Percentiles rank a stretch among this genome's conserved stretches.
Conservation (phyloP, 2,329 filamentous ascomycete species). For the Aspergillus ochraceus region DNA sequence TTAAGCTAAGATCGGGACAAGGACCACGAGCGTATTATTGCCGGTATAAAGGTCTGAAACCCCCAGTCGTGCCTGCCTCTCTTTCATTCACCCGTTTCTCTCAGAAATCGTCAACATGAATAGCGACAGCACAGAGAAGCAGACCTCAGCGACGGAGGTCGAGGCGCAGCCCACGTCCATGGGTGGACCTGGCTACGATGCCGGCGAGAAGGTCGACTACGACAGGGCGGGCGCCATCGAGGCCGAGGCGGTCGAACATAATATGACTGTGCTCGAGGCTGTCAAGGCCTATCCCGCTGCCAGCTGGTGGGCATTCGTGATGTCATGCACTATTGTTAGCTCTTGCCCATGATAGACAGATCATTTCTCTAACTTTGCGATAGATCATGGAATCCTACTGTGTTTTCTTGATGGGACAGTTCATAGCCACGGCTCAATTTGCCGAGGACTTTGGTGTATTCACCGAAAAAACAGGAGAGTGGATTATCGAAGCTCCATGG, state of each 20-base stretch:
- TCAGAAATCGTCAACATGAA: conserved; percentile 32
- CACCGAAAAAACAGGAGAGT: conserved; percentile 20
- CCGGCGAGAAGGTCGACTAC: conserved; percentile 41
- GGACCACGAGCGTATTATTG: conserved; percentile 18
- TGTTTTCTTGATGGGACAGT: conserved; percentile 62
- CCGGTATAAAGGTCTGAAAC: conserved; percentile 34
- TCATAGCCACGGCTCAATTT: conserved; percentile 55
- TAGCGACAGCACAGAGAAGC: conserved; percentile 34
- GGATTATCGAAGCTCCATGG: conserved; percentile 55
- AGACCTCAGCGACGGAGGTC: conserved; percentile 29
- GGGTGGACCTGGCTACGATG: conserved; percentile 33
- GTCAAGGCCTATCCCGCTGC: conserved; percentile 55
- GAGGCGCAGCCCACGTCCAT: conserved; percentile 30
- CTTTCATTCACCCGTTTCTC: conserved; percentile 28
- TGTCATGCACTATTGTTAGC: conserved; percentile 58
- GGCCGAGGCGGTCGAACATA: conserved; percentile 56
- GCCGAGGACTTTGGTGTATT: conserved; percentile 48
- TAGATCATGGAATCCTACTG: conserved; percentile 67
- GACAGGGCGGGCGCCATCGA: conserved; percentile 57
- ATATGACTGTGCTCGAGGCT: conserved; percentile 48
- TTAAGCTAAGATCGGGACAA: conserved; percentile 16
- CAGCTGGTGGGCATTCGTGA: conserved; percentile 56
- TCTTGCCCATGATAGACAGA: conserved; percentile 16
- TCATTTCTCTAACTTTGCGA: conserved; percentile 19
- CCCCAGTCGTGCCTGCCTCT: conserved; percentile 27